phyloP scores from a whole-genome alignment of 768 basidiomycete genomes.

The Leccinum uliginosum region DNA sequence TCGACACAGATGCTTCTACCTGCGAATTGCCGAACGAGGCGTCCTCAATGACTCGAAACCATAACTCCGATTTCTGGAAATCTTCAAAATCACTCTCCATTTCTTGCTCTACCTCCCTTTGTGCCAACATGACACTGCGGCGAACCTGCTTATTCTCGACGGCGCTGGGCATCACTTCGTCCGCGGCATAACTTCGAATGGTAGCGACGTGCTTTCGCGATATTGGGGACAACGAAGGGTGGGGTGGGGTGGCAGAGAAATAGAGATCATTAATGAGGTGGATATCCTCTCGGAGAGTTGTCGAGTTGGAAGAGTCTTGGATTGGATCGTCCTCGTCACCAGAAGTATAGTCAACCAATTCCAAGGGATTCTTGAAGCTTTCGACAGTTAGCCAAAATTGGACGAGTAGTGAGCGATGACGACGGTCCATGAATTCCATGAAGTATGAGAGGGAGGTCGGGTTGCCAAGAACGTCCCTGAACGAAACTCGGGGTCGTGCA shows the following conservation, averaged over 20 bases:
- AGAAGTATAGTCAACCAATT: constrained; percentile 60
- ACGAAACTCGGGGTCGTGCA: constrained; percentile 47
- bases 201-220: constrained; percentile 64
- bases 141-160: constrained; percentile 55
- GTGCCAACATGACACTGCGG: constrained; percentile 76
- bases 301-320: constrained; percentile 49
- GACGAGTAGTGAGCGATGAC: constrained; percentile 75
- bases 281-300: constrained; percentile 80
- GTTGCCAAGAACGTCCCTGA: constrained; percentile 81
- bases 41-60: constrained; percentile 85
- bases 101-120: constrained; percentile 77
- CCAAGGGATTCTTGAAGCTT: constrained; percentile 95
- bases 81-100: constrained; percentile 93
- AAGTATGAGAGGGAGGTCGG: constrained; percentile 91
- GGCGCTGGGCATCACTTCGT: constrained; percentile 39
- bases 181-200: constrained; percentile 64
- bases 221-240: constrained; percentile 58
- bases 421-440: constrained; percentile 98
- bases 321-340: constrained; percentile 64
- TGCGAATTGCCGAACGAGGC: constrained; percentile 35
- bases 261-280: constrained; percentile 86
- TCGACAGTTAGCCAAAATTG: constrained; percentile 99
- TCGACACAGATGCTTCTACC: not conserved
- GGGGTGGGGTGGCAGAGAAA: constrained; percentile 59
- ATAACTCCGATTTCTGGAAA: constrained; percentile 85